Conservation (phyloP, 2,329 filamentous ascomycete species). For the Colletotrichum tamarilloi region DNA sequence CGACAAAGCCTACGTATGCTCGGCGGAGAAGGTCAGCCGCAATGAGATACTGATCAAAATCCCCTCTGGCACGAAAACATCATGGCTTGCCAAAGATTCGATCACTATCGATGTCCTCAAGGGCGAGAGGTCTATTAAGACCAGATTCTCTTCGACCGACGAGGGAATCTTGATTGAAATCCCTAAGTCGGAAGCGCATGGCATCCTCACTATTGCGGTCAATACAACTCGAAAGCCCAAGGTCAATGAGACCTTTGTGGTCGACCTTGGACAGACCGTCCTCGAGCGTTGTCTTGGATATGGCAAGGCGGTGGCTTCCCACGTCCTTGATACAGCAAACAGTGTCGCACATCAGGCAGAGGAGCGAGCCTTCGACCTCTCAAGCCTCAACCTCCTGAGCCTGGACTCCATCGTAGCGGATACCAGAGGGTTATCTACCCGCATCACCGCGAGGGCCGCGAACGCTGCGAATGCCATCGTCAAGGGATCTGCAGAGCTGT, state of each 20-base stretch:
- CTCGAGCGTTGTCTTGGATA: constrained; percentile 57
- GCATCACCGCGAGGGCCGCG: constrained; percentile 6
- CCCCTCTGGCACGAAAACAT: constrained; percentile 59
- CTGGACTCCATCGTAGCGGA: constrained; percentile 2
- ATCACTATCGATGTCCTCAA: constrained; percentile 67
- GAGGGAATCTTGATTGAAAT: constrained; percentile 66
- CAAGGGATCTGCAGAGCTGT: constrained; percentile 31
- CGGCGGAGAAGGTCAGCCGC: constrained; percentile 56
- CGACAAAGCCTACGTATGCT: constrained; percentile 52
- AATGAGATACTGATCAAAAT: constrained; percentile 67
- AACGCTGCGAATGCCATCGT: constrained; percentile 14
- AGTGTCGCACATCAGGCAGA: constrained; percentile 47
- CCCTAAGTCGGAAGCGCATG: constrained; percentile 64
- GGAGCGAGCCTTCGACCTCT: constrained; percentile 8
- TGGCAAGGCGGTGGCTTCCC: constrained; percentile 55
- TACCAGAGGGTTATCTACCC: constrained; percentile 19
- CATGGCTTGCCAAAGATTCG: constrained; percentile 67
- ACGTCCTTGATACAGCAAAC: constrained; percentile 49
- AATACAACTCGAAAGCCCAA: constrained; percentile 68
- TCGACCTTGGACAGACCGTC: constrained; percentile 67
- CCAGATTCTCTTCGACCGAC: constrained; percentile 58
- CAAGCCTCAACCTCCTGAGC: background rate
- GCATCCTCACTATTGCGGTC: constrained; percentile 68
- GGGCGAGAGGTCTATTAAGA: constrained; percentile 57
- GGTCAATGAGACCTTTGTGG: constrained; percentile 69